Evolutionary conservation across 2,329 filamentous ascomycete species (phyloP), one percentile per base, ranked within the genome.

Genomic region (Fusarium buharicum): DNA sequence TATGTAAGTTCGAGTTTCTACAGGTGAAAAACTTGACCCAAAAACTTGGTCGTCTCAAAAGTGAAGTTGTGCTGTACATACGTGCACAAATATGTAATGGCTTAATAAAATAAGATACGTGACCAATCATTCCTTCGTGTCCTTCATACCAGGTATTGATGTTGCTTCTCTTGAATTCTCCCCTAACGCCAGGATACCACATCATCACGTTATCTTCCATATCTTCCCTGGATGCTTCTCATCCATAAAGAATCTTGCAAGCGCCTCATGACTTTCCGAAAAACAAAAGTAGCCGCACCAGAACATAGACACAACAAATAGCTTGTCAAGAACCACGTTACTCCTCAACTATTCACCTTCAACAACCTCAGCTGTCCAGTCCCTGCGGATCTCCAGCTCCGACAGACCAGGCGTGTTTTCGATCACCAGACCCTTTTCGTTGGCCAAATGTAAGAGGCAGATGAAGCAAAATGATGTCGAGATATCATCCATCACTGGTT

Each of bases 401-500:
- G 78, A 80, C 51, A 89, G 76, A 43, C 82, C 84, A 37, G 80
- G 77, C 11, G 83, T 83, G 68, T 86, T 86, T 65, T 90, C 84
- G 61, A 97, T 90, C 20, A 90, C 82, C 34, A 97, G 80, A 0
- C 93, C 93, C 79, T 96, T 94, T 73, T 97, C 93, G 77, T 97
- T 97, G 57, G 93, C 93, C 70, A 97, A 75, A 77, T 97, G 93
- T 64, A 97, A 79, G 55, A 97, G 78, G 70, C 91, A 96, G 72
- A 99, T 99, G 78, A 98, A 99, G 75, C 95, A 96, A 77, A 80
- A 90, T 62, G 86, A 96, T 0, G 95, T 99, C 31, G 93, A 97
- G 71, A 99, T 98, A 76, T 99, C 95, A 59, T 90, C 88, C 87
- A 99, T 91, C 58, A 88, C 86, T 67, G 91, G 84, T 75, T 91